Evolutionary conservation across 495 filamentous ascomycete genomes (phyloP), one percentile per base, ranked within the genome.

Genomic region (Penicillium alfredii): DNA sequence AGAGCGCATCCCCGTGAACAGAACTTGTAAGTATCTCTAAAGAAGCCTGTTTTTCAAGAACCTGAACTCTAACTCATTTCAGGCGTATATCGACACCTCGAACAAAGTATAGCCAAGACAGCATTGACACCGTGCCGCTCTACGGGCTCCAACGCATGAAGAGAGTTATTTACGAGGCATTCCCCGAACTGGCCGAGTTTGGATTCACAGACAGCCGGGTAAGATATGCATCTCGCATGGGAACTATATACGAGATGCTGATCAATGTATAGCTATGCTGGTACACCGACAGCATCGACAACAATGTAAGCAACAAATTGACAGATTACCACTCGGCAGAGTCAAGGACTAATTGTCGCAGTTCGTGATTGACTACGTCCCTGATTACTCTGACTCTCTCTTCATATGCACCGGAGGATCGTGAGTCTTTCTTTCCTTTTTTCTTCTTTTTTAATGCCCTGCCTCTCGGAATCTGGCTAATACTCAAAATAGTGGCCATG

Each of bases 211-310:
- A 41, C 19, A 47, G 37, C 26, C 22, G 37, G 29, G 44, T 42
- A 8, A 6, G 44, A 5, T 9, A 9, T 30, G 8, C 2, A 11
- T 12, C n/a, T n/a, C n/a, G n/a, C n/a, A n/a, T n/a, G n/a, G n/a
- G n/a, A n/a, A 4, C 11, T 4, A 3, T 2, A n/a, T 3, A 6
- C 0, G 14, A 9, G 15, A 10, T 7, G 8, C 5, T 37, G n/a
- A 8, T 38, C 36, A 16, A 34, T 27, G 27, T 31, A 21, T 17
- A 47, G 38, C 15, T 47, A n/a, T 47, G 44, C 20, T 47, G 44
- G 44, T 47, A 47, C 32, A 47, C 44, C 0, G 44, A 47, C 22
- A 41, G 37, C 29, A 34, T 47, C 20, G 44, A 47, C 10, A 47
- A 47, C 24, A 33, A 47, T 13, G 44, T 47, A 25, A 20, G 35